A percentile compares a stretch with the other conserved stretches of the same genome.
These are phyloP conservation scores for Epichloe bromicola DNA, from an alignment of 2,329 filamentous ascomycete species.

Conservation along the genomic window DNA sequence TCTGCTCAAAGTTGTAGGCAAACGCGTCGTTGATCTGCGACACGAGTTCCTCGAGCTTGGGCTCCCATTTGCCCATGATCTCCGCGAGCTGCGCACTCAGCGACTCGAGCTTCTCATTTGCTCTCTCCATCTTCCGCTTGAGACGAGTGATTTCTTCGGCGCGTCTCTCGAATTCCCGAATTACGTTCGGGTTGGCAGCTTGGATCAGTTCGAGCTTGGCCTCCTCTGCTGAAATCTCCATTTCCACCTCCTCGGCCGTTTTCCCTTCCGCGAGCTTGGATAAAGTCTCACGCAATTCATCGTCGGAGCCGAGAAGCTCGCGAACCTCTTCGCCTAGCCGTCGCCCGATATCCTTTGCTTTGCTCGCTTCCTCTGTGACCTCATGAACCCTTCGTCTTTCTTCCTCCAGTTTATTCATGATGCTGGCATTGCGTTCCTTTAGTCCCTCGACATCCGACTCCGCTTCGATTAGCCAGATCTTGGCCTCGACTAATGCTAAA, in stretches of 20 bases:
- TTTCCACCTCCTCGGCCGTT: conserved; percentile 50
- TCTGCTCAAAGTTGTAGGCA: conserved; percentile 83
- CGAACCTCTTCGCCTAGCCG: conserved; percentile 23
- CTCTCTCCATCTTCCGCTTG: conserved; percentile 40
- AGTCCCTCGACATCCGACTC: conserved; percentile 64
- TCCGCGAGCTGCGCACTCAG: conserved; percentile 47
- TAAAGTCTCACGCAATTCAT: conserved; percentile 28
- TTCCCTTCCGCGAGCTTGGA: conserved; percentile 32
- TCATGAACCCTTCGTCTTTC: conserved; percentile 24
- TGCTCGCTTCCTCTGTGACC: conserved; percentile 26
- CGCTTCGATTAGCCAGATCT: conserved; percentile 65
- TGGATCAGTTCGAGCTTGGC: conserved; percentile 71
- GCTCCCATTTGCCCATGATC: conserved; percentile 68
- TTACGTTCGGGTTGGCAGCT: conserved; percentile 59
- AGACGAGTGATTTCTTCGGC: conserved; percentile 55
- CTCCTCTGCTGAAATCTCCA: conserved; percentile 60
- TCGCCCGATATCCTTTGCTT: conserved; percentile 21
- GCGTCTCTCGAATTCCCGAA: conserved; percentile 66
- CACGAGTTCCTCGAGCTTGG: conserved; percentile 64
- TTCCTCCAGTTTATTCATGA: conserved; percentile 38
- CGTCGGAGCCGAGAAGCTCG: conserved; percentile 25
- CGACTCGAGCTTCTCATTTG: conserved; percentile 40
- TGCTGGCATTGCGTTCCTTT: conserved; percentile 48
- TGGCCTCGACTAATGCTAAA: conserved; percentile 52
- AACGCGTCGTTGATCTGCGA: conserved; percentile 80